Conservation (phyloP, 2,329 filamentous ascomycete genomes). For the Colletotrichum kahawae region DNA sequence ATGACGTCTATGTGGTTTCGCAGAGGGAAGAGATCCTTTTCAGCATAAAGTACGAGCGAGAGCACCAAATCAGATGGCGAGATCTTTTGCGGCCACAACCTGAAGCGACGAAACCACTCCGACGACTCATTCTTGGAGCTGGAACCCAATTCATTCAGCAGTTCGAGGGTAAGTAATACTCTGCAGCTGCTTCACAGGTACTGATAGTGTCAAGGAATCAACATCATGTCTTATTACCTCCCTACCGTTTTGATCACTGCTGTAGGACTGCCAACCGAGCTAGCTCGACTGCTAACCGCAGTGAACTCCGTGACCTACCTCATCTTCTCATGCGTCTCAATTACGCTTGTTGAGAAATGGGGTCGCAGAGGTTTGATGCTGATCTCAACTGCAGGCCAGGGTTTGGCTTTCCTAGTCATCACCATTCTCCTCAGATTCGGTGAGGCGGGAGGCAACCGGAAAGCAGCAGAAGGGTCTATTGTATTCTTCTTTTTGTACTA, state of each 20-base stretch:
- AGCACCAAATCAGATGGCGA: not conserved
- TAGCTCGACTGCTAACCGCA: conserved; percentile 55
- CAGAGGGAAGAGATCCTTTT: not conserved
- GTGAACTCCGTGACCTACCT: conserved; percentile 38
- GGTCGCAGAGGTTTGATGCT: conserved; percentile 35
- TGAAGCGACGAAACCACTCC: not conserved
- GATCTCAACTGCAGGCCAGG: conserved; percentile 29
- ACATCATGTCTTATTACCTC: conserved; percentile 33
- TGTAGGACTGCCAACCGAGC: conserved; percentile 50
- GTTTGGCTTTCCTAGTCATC: conserved; percentile 32
- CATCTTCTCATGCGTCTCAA: conserved; percentile 27
- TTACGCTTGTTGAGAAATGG: conserved; percentile 32
- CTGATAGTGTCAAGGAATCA: conserved; percentile 17
- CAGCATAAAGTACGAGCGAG: not conserved
- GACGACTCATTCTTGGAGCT: not conserved
- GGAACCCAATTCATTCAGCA: not conserved
- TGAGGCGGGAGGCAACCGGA: conserved; percentile 20
- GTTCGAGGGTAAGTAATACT: conserved; percentile 26
- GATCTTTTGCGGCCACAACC: not conserved
- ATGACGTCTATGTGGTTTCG: not conserved
- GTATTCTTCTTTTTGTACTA: conserved; percentile 37
- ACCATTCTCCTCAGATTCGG: conserved; percentile 29
- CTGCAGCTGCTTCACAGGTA: conserved; percentile 23
- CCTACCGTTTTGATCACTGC: conserved; percentile 54
- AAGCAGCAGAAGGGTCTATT: conserved; percentile 31